Evolutionary conservation across 2,329 filamentous ascomycete species (phyloP), one percentile per base, ranked within the genome.

Genomic region (Hypoxylon sp.): DNA sequence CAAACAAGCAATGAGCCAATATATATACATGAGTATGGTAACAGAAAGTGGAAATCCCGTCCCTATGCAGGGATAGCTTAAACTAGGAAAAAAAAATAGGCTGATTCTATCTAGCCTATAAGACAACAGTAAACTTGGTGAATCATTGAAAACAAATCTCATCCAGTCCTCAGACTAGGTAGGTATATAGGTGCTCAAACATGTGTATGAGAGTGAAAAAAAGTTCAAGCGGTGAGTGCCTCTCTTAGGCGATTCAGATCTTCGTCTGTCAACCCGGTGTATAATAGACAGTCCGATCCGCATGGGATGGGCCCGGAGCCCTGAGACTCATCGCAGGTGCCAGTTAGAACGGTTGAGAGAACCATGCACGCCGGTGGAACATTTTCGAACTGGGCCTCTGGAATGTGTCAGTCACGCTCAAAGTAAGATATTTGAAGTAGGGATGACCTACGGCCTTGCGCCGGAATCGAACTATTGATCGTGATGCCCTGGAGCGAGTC

Each of bases 301-400:
- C 71, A 75, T 14, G 66, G 61, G 0, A 59, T 33, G 3, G 73
- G 62, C 8, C 24, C 54, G 17, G 71, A 64, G 24, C 70, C 71
- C 24, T 53, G 22, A 14, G 31, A n/a, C 13, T 24, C 37, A 33
- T 51, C 69, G 14, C 69, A 68, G 10, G 67, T 63, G 13, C 72
- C 71, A 5, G 69, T 46, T 0, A 74, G 60, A 11, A 71, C 70
- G 11, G 63, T 59, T 14, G 73, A 73, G n/a, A 74, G 68, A 33
- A 68, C 67, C 73, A 75, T 74, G 57, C 73, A 75, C 13, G 70
- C 55, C 2, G 71, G 17, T 1, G 73, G 73, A 1, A 74, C 63
- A 14, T 47, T 51, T 4, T 63, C 63, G 37, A 69, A 71, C 22
- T 42, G 39, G 5, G 35, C 63, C 42, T 62, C 67, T 71, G 37